Evolutionary conservation across 208 protist species (phyloP), one percentile per base, ranked within the genome.

Genomic region (Leishmania tropica): DNA sequence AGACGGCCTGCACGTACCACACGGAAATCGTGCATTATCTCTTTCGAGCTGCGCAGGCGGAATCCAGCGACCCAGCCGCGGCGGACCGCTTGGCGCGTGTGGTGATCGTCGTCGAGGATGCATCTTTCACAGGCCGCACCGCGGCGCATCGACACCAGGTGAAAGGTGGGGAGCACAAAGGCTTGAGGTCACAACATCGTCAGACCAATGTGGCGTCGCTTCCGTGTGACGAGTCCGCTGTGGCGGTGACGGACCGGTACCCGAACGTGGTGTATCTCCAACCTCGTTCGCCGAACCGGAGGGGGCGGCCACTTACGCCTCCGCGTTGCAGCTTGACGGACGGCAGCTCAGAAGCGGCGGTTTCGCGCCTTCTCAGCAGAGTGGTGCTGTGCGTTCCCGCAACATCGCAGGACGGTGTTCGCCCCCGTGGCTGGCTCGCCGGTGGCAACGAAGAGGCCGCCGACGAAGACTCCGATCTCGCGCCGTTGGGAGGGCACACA

Each of bases 331-430:
- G 28, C 37, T 17, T 54, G 21, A 28, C 40, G 19, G 67, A n/a
- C 21, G 11, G 42, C 42, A 6, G 42, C 28, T 35, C 70, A 53
- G 70, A 45, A 28, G 42, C 5, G 70, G 8, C 42, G 3, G 70
- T 17, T 54, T 24, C 45, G 51, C 31, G 4, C 51, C 21, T 45
- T 45, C 35, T 42, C 19, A 21, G 90, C 82, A 79, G 91, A 51
- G 90, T 89, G 2, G 91, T 96, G 51, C 60, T 97, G 37, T 96
- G 90, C 68, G 80, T 72, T 40, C 94, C 94, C 0, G 35, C 28
- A 19, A 96, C 91, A 28, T 91, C 88, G 37, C 87, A 85, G 35
- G 94, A 97, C 64, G 94, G 94, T 8, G 80, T 88, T 19, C 89
- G 89, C 1, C 89, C 92, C 15, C 92, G 91, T 35, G 68, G 81